phyloP scores from a whole-genome alignment of 169 alveolate genomes.

The Cryptosporidium meleagridis region DNA sequence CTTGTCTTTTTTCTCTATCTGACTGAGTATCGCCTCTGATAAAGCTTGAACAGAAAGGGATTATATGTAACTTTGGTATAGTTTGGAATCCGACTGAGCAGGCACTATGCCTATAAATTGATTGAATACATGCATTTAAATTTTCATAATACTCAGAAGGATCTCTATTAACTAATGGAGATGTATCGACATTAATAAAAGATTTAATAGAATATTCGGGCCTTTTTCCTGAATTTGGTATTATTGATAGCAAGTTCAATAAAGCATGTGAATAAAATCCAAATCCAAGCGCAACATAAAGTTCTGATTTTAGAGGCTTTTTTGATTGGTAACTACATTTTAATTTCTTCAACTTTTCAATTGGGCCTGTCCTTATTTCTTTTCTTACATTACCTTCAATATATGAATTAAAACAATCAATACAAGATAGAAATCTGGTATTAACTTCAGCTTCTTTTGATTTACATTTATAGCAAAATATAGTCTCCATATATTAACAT shows the following conservation, averaged over 20 bases:
- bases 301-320: conserved; percentile 6
- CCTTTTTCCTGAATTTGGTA: conserved; percentile 41
- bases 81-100: not conserved
- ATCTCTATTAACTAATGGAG: conserved; percentile 22
- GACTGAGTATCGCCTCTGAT: not conserved
- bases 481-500: conserved; percentile 4
- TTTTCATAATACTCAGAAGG: conserved; percentile 34
- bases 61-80: conserved; percentile 17
- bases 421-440: conserved; percentile 25
- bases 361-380: conserved; percentile 51
- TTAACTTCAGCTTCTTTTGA: not conserved
- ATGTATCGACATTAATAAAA: conserved; percentile 61
- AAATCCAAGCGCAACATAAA: conserved; percentile 69
- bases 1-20: not conserved
- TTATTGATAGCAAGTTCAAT: conserved; percentile 30
- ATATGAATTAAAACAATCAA: conserved; percentile 18
- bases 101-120: not conserved
- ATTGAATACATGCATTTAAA: not conserved
- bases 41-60: conserved; percentile 64
- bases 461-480: conserved; percentile 55
- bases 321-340: not conserved
- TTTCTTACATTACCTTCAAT: conserved; percentile 41
- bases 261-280: conserved; percentile 51
- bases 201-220: conserved; percentile 42
- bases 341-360: conserved; percentile 24